Percentiles rank a stretch among this genome's conserved stretches.
These are phyloP conservation scores for Kalmanozyma brasiliensis DNA, from an alignment of 1,284 basidiomycete genomes.

Conservation along the genomic window DNA sequence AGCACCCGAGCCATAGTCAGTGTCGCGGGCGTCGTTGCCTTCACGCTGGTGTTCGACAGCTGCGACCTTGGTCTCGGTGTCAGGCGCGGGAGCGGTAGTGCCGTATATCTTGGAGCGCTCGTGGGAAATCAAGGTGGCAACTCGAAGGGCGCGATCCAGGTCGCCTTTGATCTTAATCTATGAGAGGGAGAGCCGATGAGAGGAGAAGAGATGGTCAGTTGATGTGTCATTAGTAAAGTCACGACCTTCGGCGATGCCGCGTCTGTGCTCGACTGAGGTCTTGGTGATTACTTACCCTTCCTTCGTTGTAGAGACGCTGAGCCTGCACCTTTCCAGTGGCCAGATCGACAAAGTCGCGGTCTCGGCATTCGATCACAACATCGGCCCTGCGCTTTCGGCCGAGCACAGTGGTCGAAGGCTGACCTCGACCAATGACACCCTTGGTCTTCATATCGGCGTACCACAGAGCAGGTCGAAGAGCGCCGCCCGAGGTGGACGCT, in stretches of 20 bases:
- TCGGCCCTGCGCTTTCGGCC: slow-evolving; percentile 60
- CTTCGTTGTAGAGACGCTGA: slow-evolving; percentile 53
- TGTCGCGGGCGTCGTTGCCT: slow-evolving; percentile 17
- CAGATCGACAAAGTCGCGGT: slow-evolving; percentile 61
- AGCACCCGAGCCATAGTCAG: slow-evolving; percentile 49
- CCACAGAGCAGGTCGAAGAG: slow-evolving; percentile 59
- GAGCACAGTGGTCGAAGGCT: slow-evolving; percentile 56
- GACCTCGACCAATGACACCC: slow-evolving; percentile 53
- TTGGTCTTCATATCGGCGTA: slow-evolving; percentile 54
- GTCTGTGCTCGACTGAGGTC: not conserved
- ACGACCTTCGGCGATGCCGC: not conserved
- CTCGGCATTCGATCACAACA: slow-evolving; percentile 62
- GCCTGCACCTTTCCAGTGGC: slow-evolving; percentile 61
- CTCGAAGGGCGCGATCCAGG: slow-evolving; percentile 55
- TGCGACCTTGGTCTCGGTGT: slow-evolving; percentile 15
- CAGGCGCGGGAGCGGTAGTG: slow-evolving; percentile 20
- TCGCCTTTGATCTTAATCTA: slow-evolving; percentile 62
- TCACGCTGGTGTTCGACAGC: slow-evolving; percentile 33
- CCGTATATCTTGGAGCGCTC: slow-evolving; percentile 63
- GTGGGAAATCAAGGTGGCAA: slow-evolving; percentile 55
- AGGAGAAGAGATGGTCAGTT: too few relatives aligned
- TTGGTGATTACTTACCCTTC: slow-evolving; percentile 41
- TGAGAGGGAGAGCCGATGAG: not conserved
- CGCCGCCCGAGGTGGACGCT: slow-evolving; percentile 50
- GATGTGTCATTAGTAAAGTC: not conserved